These are phyloP conservation scores for Colletotrichum camelliae DNA, from an alignment of 2,329 filamentous ascomycete species.

Conservation along the genomic window DNA sequence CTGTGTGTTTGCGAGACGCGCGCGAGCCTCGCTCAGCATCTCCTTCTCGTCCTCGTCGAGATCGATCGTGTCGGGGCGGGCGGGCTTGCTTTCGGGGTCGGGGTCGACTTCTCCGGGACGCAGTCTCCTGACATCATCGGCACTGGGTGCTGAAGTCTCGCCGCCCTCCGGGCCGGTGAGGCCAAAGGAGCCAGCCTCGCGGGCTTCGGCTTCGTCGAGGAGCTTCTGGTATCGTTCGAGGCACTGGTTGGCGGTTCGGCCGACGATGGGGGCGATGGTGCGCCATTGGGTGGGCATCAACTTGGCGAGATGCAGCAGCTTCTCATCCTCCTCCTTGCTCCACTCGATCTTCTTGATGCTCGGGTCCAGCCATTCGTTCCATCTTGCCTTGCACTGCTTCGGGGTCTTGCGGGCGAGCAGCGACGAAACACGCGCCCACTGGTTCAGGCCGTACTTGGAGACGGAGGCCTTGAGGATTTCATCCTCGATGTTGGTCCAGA, in stretches of 20 bases:
- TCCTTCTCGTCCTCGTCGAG: constrained; percentile 99
- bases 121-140: constrained; percentile 88
- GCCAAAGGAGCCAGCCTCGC: constrained; percentile 83
- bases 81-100: constrained; percentile 96
- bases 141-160: constrained; percentile 85
- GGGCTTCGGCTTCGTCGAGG: constrained; percentile 91
- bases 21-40: constrained; percentile 97
- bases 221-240: constrained; percentile 96
- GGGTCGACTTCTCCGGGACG: constrained; percentile 94
- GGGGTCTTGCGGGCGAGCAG: constrained; percentile 96
- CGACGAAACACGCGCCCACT: constrained; percentile 98
- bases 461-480: constrained; percentile 97
- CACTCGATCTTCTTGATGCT: constrained; percentile 99
- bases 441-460: constrained; percentile 93
- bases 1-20: constrained; percentile 95
- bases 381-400: constrained; percentile 98
- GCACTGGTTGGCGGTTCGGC: constrained; percentile 95
- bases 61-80: constrained; percentile 94
- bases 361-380: constrained; percentile 98
- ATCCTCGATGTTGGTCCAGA: constrained; percentile 83
- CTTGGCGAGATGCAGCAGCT: constrained; percentile 93
- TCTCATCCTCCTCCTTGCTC: constrained; percentile 98
- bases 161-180: constrained; percentile 86
- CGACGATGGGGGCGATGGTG: constrained; percentile 96
- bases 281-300: constrained; percentile 99